These are phyloP conservation scores for Terfezia claveryi DNA, from an alignment of 495 filamentous ascomycete species.

Conservation along the genomic window DNA sequence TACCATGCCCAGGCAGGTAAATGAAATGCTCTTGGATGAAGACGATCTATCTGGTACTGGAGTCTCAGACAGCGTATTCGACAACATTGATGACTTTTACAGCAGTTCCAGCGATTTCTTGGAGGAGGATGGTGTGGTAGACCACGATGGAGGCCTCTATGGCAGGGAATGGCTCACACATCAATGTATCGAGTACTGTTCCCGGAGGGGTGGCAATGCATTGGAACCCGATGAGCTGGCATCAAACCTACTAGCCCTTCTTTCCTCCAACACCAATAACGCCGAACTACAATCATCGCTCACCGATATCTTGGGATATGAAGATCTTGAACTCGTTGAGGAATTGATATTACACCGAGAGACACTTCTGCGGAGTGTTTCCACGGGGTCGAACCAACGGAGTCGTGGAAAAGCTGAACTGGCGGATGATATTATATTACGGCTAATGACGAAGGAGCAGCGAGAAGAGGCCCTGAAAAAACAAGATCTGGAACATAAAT, in stretches of 20 bases:
- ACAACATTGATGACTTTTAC: slow-evolving; percentile 3
- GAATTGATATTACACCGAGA: slow-evolving; percentile 53
- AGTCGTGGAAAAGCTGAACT: slow-evolving; percentile 18
- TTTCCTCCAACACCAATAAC: slow-evolving; percentile 36
- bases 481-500: slow-evolving; percentile 66
- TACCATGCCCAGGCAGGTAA: background rate
- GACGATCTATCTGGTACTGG: slow-evolving; percentile 6
- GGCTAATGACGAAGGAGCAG: slow-evolving; percentile 50
- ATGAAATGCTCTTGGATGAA: slow-evolving; percentile 1
- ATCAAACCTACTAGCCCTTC: slow-evolving; percentile 29
- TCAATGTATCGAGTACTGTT: slow-evolving; percentile 20
- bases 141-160: slow-evolving; percentile 36
- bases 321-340: slow-evolving; percentile 73
- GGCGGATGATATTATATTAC: slow-evolving; percentile 32
- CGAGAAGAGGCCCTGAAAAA: slow-evolving; percentile 51
- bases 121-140: slow-evolving; percentile 27
- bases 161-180: slow-evolving; percentile 52
- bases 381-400: slow-evolving; percentile 19
- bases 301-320: slow-evolving; percentile 80
- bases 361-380: slow-evolving; percentile 28
- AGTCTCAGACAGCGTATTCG: slow-evolving; percentile 13
- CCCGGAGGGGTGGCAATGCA: slow-evolving; percentile 2
- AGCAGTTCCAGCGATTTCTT: slow-evolving; percentile 30
- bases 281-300: slow-evolving; percentile 72
- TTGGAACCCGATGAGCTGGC: slow-evolving; percentile 5